A percentile compares a stretch with the other conserved stretches of the same genome.
phyloP scores from a whole-genome alignment of 2,329 filamentous ascomycete species.

The Neopestalotiopsis sp. region DNA sequence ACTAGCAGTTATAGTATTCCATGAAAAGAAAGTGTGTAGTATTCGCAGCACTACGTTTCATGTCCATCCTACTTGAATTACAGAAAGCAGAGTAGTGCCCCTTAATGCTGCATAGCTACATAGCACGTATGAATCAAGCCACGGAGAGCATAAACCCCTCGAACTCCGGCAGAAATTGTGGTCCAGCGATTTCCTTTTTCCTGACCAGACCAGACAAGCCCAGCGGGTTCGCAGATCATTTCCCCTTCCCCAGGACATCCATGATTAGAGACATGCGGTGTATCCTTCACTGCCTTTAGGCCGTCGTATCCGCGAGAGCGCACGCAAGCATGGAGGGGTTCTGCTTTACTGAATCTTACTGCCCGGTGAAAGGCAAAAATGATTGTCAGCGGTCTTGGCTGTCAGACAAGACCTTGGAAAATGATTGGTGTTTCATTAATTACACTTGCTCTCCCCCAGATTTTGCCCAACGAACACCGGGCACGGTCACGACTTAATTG shows the following conservation, averaged over 20 bases:
- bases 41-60: not conserved
- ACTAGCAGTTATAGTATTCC: no score
- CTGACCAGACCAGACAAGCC: not conserved
- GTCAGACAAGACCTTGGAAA: not conserved
- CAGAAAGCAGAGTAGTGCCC: not conserved
- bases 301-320: conserved; percentile 1
- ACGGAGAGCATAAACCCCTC: not conserved
- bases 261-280: conserved; percentile 1
- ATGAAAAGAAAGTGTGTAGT: not conserved
- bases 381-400: conserved; percentile 7
- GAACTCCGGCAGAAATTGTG: not conserved
- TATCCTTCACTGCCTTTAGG: not conserved
- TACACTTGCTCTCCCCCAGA: conserved; percentile 8
- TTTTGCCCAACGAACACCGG: not conserved
- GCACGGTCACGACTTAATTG: not conserved
- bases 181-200: conserved; percentile 1
- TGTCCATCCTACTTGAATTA: not conserved
- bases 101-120: not conserved
- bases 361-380: not conserved
- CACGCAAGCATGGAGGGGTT: no score
- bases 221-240: conserved; percentile 13
- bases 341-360: not conserved
- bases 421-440: not conserved
- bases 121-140: not conserved
- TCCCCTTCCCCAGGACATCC: conserved; percentile 1